Evolutionary conservation across 2,329 filamentous ascomycete genomes (phyloP), one percentile per base, ranked within the genome.

Genomic region (Colletotrichum plurivorum): DNA sequence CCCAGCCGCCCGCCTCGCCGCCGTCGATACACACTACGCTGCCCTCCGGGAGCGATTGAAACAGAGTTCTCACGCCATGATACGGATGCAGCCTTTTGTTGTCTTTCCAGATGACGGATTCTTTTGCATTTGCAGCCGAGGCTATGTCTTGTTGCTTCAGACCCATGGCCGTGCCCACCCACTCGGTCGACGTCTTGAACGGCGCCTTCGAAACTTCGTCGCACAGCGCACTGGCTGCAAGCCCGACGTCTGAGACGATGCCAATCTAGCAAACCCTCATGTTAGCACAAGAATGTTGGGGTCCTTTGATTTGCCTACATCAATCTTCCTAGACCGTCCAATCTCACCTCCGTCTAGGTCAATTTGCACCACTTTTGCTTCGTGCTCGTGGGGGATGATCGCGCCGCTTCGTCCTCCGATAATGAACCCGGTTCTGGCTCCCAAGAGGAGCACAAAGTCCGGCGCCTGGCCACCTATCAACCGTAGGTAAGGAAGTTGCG

Each of bases 401-500:
- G 54, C 46, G 5, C 62, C 62, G 12, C 62, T 46, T 36, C 62
- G 48, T 8, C 62, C 62, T 4, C 55, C 62, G 13, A 65, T 45
- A 5, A 65, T 31, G 48, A 65, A 65, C 1, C 62, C 62, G 5
- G 62, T 59, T 25, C 62, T 58, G 10, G 55, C 62, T 13, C 62
- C 62, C 25, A 65, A 39, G 36, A 65, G 27, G 6, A 65, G 36
- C 5, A 65, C 62, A 16, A 65, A 65, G n/a, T 65, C 62, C 5
- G 62, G 62, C 6, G 56, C 46, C 25, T 59, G 55, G 9, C 55
- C 39, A 18, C 45, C 43, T 13, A n/a, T n/a, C n/a, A 41, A n/a
- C 13, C 36, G 62, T n/a, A 65, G 43, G 9, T 60, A 15, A 8
- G 62, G 54, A 8, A 65, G 55, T 25, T 52, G 62, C 4, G 54